Conservation (phyloP, 2,329 filamentous ascomycete genomes). For the Graphilbum ipis-grandicollis region DNA sequence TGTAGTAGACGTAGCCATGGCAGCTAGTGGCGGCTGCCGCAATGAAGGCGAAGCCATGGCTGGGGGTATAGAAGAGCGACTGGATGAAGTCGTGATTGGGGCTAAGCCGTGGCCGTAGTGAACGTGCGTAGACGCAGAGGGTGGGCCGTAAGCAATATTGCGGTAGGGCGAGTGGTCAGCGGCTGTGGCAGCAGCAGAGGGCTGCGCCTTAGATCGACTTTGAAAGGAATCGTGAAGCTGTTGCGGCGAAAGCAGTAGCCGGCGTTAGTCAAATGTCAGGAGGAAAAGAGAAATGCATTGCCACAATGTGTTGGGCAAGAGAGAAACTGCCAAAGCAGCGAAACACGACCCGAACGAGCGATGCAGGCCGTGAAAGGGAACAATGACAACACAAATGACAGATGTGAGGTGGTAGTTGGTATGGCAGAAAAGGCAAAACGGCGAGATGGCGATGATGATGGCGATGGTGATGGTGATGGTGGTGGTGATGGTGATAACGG, state of each 20-base stretch:
- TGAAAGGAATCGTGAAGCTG: constrained; percentile 34
- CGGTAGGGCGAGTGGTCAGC: constrained; percentile 23
- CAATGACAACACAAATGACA: too few relatives aligned
- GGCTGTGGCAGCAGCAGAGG: constrained; percentile 9
- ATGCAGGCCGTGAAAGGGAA: too few relatives aligned
- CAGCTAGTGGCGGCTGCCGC: constrained; percentile 23
- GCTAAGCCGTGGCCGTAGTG: too few relatives aligned
- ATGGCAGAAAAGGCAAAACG: too few relatives aligned
- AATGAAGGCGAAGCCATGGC: constrained; percentile 30
- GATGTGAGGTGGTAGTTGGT: too few relatives aligned
- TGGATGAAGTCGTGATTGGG: too few relatives aligned
- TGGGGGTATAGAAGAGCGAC: constrained; percentile 19
- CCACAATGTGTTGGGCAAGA: too few relatives aligned
- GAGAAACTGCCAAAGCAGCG: not conserved
- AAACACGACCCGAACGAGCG: not conserved
- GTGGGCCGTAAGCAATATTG: constrained; percentile 31
- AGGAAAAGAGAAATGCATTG: not conserved
- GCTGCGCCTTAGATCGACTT: constrained; percentile 20
- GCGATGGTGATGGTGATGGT: not conserved
- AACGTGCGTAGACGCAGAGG: constrained; percentile 22
- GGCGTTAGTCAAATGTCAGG: not conserved
- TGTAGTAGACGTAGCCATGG: constrained; percentile 16
- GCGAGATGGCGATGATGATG: not conserved
- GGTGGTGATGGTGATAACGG: constrained; percentile 4
- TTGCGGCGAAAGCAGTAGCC: constrained; percentile 7